Base-by-base conservation (phyloP, 495 filamentous ascomycete genomes). In the Aspergillus avenaceus region DNA sequence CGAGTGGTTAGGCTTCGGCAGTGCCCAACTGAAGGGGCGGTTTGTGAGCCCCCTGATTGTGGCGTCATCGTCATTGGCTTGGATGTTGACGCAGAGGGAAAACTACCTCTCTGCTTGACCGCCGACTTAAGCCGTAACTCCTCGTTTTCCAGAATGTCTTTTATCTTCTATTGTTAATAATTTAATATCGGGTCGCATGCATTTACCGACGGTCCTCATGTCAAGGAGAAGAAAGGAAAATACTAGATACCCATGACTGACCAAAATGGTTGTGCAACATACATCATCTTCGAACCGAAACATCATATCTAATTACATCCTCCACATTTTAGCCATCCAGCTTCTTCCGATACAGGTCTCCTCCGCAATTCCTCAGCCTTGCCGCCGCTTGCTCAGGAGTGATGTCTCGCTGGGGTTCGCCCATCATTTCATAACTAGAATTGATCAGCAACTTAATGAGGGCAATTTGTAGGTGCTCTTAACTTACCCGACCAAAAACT, bases 321-420 rank as follows among this genome's bases (percentile, higher is more conserved):
- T 25, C 24, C 19, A 29, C 3, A 18, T 14, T 29, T 52, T 47
- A 55, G 14, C 21, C 48, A 46, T 77, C 61, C 51, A 88, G 50
- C 54, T 79, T 78, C 67, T 84, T 87, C 50, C 93, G 81, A 60
- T 97, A 97, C 44, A 97, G 69, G 66, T 87, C 81, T 5, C 91
- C 91, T 0, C 85, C 89, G 42, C 87, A 82, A 44, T 76, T 75
- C 52, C 90, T 77, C 43, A 98, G 67, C 29, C 81, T 81, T 24
- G 82, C 84, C 23, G 93, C 88, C 11, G 95, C 93, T 65, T 98
- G 93, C 67, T 98, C 93, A 0, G 93, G 91, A 1, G 95, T 98
- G 60, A 98, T 98, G 65, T 98, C 93, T 41, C 93, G 81, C 67
- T 98, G 93, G 22, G 93, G 93, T 69, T 98, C 93, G 2, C 87